Evolutionary conservation across 352 stramenopile species (phyloP).

Genomic region (Phytopythium delawarense): DNA sequence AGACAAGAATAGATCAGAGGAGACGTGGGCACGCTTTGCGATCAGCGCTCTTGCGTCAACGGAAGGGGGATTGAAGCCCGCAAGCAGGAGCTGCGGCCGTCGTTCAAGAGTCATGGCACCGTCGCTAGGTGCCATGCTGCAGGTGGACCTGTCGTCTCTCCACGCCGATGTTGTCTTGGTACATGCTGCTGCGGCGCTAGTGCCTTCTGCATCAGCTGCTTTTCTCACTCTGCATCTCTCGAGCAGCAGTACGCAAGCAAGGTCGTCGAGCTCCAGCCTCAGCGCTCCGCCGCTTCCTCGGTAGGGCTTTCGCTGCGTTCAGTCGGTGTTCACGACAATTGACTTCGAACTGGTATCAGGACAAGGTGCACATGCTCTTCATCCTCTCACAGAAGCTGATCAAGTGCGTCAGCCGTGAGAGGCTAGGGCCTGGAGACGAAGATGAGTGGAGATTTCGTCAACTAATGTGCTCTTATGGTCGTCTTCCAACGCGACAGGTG

Average conservation of each 20-base stretch:
- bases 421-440: not conserved
- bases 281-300: conserved; percentile 12
- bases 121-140: conserved; percentile 26
- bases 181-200: no score
- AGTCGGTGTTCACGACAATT: not conserved
- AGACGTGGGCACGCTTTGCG: not conserved
- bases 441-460: not conserved
- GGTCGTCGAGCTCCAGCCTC: conserved; percentile 27
- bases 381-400: conserved; percentile 31
- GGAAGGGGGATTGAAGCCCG: not conserved
- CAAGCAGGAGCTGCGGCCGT: not conserved
- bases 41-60: not conserved
- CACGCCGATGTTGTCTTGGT: conserved; percentile 25
- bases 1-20: conserved; percentile 1
- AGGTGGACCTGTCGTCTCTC: conserved; percentile 26
- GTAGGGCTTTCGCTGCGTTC: conserved; percentile 4
- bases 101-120: conserved; percentile 6
- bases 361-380: conserved; percentile 37
- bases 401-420: conserved; percentile 14
- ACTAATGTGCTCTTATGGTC: not conserved
- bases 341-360: conserved; percentile 7
- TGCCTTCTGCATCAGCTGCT: not conserved
- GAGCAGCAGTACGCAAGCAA: conserved; percentile 29
- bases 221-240: not conserved
- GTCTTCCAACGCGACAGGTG: conserved; percentile 9